Percentiles rank a stretch among this genome's conserved stretches.
phyloP scores from a whole-genome alignment of 306 rosid species.

The Castanea crenata region DNA sequence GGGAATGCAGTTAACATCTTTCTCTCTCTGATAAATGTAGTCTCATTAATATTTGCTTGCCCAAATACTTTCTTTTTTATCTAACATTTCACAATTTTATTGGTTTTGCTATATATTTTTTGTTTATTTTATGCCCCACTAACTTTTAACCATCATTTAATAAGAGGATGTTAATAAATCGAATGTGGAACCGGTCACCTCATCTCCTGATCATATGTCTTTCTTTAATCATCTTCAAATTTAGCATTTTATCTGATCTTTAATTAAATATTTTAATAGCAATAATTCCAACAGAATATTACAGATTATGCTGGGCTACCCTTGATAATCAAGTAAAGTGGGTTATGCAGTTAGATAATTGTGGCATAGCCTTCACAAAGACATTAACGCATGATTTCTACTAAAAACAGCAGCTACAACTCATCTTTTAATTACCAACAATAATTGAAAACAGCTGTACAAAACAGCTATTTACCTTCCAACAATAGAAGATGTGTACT shows the following conservation, averaged over 20 bases:
- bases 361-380: background rate
- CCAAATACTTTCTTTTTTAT: background rate
- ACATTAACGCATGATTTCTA: background rate
- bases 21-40: no score
- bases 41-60: background rate
- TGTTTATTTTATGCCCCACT: no score
- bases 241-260: background rate
- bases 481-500: constrained; percentile 64
- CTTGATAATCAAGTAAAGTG: background rate
- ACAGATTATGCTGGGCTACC: background rate
- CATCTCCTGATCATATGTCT: background rate
- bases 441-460: background rate
- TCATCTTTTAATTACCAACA: background rate
- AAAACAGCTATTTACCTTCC: constrained; percentile 63
- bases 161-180: no score
- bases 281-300: background rate
- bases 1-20: no score
- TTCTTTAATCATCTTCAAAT: background rate
- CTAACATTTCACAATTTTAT: background rate
- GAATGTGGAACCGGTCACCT: background rate
- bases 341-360: background rate
- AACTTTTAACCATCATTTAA: no score
- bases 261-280: background rate
- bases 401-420: constrained; percentile 7
- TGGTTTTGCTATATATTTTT: background rate